A percentile compares a stretch with the other conserved stretches of the same genome.
Evolutionary conservation across 805 yeast species (phyloP).

Genomic region (Diddensiella transvaalensis): DNA sequence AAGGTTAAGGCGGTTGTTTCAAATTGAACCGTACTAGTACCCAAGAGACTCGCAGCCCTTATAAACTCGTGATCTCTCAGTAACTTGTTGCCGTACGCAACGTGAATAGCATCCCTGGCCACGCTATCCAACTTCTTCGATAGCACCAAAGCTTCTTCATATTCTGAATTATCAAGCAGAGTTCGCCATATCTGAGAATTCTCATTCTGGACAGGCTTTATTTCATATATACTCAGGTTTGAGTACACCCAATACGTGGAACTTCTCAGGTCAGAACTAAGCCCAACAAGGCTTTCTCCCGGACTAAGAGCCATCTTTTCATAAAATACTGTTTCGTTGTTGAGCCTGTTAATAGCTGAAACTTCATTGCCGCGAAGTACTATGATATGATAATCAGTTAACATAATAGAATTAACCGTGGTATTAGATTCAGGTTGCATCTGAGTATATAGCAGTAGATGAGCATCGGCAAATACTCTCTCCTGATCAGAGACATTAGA

Average conservation of each 20-base stretch:
- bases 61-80: conserved; percentile 32
- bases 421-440: conserved; percentile 28
- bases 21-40: conserved; percentile 60
- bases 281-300: conserved; percentile 42
- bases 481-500: conserved; percentile 12
- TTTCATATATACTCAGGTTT: conserved; percentile 58
- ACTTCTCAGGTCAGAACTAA: conserved; percentile 46
- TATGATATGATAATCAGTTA: conserved; percentile 55
- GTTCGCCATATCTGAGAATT: conserved; percentile 70
- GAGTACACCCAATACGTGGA: conserved; percentile 79
- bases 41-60: conserved; percentile 52
- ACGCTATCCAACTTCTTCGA: conserved; percentile 26
- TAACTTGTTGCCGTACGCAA: conserved; percentile 52
- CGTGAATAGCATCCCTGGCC: conserved; percentile 46
- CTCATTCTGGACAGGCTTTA: conserved; percentile 62
- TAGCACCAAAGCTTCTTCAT: conserved; percentile 60
- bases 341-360: conserved; percentile 48
- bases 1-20: conserved; percentile 63
- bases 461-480: conserved; percentile 35
- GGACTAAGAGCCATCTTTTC: conserved; percentile 37
- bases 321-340: conserved; percentile 44
- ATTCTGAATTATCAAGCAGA: conserved; percentile 49
- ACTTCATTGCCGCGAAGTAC: conserved; percentile 43
- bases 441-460: conserved; percentile 40
- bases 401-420: conserved; percentile 37